phyloP scores from a whole-genome alignment of 2,329 filamentous ascomycete genomes.

The Knoxdaviesia proteae region DNA sequence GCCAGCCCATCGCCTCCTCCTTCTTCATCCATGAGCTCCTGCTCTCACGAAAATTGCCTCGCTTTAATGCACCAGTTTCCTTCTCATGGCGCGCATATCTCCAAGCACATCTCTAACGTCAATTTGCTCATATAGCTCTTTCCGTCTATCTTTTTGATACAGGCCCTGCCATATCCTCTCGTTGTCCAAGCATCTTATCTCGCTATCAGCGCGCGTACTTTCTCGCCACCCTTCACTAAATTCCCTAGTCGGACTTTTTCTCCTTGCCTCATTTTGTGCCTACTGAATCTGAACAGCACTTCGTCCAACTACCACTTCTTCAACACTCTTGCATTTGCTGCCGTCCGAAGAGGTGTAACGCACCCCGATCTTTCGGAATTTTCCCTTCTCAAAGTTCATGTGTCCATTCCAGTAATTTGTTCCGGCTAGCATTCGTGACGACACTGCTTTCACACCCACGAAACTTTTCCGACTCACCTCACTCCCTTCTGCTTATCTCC shows the following conservation, averaged over 20 bases:
- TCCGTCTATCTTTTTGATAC: neutral
- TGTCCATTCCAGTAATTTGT: neutral
- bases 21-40: no score
- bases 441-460: no score
- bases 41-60: no score
- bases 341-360: neutral
- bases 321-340: neutral
- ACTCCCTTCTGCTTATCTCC: neutral
- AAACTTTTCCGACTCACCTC: neutral
- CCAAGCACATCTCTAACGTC: no score
- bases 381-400: neutral
- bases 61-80: no score
- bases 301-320: neutral
- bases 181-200: neutral
- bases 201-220: no score
- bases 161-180: constrained; percentile 1
- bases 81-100: no score
- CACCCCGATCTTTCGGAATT: neutral
- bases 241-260: neutral
- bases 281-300: neutral
- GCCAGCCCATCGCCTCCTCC: no score
- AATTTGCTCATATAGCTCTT: neutral
- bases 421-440: no score
- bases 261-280: neutral
- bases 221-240: neutral